These are phyloP conservation scores for Annulohypoxylon maeteangense DNA, from an alignment of 495 filamentous ascomycete genomes.

Conservation along the genomic window DNA sequence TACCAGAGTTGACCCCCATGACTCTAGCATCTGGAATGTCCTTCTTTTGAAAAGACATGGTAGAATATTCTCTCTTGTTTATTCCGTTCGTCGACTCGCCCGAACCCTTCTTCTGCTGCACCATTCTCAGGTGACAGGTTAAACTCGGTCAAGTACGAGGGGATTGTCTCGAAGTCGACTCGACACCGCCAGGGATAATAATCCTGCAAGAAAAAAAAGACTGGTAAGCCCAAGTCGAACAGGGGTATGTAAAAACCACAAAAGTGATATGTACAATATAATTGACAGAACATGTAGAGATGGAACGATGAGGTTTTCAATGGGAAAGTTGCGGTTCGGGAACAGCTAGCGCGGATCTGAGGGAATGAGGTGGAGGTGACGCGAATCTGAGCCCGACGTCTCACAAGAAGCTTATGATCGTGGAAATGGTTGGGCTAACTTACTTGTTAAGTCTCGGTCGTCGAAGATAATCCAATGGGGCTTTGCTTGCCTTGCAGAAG, in stretches of 20 bases:
- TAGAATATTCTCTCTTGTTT: constrained; percentile 58
- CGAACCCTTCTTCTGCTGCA: constrained; percentile 68
- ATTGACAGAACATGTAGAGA: constrained; percentile 32
- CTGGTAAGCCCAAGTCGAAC: constrained; percentile 36
- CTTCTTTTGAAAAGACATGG: constrained; percentile 82
- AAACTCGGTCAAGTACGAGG: constrained; percentile 69
- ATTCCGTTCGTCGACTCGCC: constrained; percentile 57
- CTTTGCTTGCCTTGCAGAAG: constrained; percentile 37
- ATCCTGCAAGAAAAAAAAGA: constrained; percentile 63
- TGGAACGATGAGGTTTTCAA: constrained; percentile 29
- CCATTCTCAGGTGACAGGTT: constrained; percentile 83
- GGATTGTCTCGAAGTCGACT: constrained; percentile 80
- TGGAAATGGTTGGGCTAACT: constrained; percentile 30
- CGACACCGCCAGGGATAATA: constrained; percentile 74
- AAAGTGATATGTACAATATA: constrained; percentile 19
- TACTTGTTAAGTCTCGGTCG: constrained; percentile 28
- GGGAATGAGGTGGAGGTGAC: constrained; percentile 44
- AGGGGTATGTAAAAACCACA: constrained; percentile 20
- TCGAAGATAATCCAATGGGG: constrained; percentile 28
- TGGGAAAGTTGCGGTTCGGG: constrained; percentile 37
- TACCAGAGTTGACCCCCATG: constrained; percentile 57
- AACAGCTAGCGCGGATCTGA: constrained; percentile 42
- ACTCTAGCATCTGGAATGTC: constrained; percentile 77
- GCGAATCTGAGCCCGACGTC: constrained; percentile 41
- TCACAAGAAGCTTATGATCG: constrained; percentile 37